Evolutionary conservation across 768 basidiomycete species (phyloP), one percentile per base, ranked within the genome.

Genomic region (Termitomyces heimii): DNA sequence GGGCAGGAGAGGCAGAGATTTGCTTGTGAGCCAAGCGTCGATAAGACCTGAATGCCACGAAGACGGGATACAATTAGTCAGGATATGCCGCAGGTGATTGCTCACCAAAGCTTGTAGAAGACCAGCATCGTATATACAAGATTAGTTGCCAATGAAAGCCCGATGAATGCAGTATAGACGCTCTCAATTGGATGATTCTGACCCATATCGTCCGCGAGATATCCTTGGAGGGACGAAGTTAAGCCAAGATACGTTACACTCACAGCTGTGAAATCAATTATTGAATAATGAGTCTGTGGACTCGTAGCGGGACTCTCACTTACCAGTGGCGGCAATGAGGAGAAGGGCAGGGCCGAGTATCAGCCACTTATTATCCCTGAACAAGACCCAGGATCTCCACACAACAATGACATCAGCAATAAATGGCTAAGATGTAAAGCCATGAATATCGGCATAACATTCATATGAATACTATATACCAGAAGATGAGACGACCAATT

Each of bases 311-410:
- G 1, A 28, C 5, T 26, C 22, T 16, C 2, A 9, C 8, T 29
- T 47, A 56, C 59, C 55, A 5, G 52, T 56, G 10, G 46, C 44
- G 3, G 40, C 59, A 26, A 60, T 26, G 10, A 60, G 55, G 18
- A 56, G 55, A 4, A 51, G 7, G 46, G 56, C 9, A 29, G 45
- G 59, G 20, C 49, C 51, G 5, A 31, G 14, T 45, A 60, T 53
- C n/a, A 59, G n/a, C 50, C 59, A 51, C 34, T 34, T 51, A 20
- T 53, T 51, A 5, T 54, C 35, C 16, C 14, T 47, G 46, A 47
- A 60, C 12, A 56, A 32, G 4, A 51, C 59, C 59, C 55, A 60
- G 13, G 55, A 55, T 31, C 59, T 56, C 59, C 59, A 60, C 4
- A 60, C 51, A 28, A 60, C 46, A 31, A 60, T 26, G 8, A 49